Evolutionary conservation across 441 rosid species (phyloP).

Genomic region (Croton setiger): DNA sequence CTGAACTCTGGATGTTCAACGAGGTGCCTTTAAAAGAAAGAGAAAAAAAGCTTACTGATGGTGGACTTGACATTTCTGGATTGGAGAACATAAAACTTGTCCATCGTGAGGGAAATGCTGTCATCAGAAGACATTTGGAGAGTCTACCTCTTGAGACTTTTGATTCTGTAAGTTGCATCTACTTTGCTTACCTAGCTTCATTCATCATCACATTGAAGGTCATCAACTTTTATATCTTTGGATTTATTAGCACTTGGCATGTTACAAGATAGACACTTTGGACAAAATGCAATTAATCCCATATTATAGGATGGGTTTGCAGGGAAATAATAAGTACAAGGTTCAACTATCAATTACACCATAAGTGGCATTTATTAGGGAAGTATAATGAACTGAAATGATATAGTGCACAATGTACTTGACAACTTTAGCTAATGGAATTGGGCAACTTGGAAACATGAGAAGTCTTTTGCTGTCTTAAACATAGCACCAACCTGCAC

Average conservation of each 20-base stretch:
- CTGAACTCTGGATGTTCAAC: constrained; percentile 94
- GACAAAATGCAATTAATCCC: not conserved
- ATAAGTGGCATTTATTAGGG: not conserved
- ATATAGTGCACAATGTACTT: not conserved
- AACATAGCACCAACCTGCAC: not conserved
- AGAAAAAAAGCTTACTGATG: constrained; percentile 69
- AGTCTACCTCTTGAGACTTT: constrained; percentile 81
- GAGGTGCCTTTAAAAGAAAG: constrained; percentile 84
- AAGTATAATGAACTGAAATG: not conserved
- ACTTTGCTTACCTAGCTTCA: constrained; percentile 7
- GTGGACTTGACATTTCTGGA: constrained; percentile 60
- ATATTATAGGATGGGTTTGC: not conserved
- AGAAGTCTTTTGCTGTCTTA: not conserved
- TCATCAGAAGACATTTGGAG: constrained; percentile 80
- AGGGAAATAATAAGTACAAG: constrained; percentile 7
- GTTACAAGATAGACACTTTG: not conserved
- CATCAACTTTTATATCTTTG: not conserved
- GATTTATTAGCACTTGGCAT: not conserved
- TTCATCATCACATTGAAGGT: not conserved
- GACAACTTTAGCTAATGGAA: not conserved
- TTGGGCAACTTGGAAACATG: not conserved
- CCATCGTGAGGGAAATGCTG: constrained; percentile 86
- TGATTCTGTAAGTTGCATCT: constrained; percentile 76
- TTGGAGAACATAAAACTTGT: constrained; percentile 70
- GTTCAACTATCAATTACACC: not conserved